Evolutionary conservation across 2,329 filamentous ascomycete genomes (phyloP), one percentile per base, ranked within the genome.

Genomic region (Trichoderma koningiopsis): DNA sequence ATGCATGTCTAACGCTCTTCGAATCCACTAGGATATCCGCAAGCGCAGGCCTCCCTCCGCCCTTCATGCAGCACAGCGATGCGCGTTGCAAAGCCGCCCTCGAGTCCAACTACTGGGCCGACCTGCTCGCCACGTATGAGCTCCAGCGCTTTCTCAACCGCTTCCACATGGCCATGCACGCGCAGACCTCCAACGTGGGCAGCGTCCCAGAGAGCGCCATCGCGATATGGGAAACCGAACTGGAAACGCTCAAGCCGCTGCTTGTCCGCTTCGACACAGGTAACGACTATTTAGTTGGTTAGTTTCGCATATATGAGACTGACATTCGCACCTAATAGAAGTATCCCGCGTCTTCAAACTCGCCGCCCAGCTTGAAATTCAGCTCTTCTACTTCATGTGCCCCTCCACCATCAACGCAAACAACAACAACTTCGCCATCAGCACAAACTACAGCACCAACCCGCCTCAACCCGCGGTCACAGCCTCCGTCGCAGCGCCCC

Each of bases 331-430:
- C 1, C 24, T 19, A 3, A 73, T 72, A 85, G 84, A 86, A 49
- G 75, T 84, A 27, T 82, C 84, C 64, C 79, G 81, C 19, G 85
- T 87, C 73, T 83, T 84, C 60, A 76, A 85, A 10, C 75, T 87
- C 4, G 79, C 84, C 0, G 82, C 84, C 1, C 80, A 83, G 27
- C 79, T 86, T n/a, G 85, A 88, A 68, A 81, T 87, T 10, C 85
- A 88, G 71, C 76, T 79, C 1, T 86, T 83, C 75, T 87, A 87
- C 77, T 83, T 87, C 72, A 79, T 82, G 65, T 19, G 83, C 83
- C 79, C 65, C 35, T 61, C 40, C 14, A n/a, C 55, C 63, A 58
- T 66, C 53, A 66, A 37, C 59, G 22, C 52, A 33, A 35, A 37
- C 27, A 56, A 62, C 49, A 61, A 53, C 40, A 43, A 43, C 19